Evolutionary conservation across 2,329 filamentous ascomycete species (phyloP), one percentile per base, ranked within the genome.

Genomic region (Lecanicillium sp.): DNA sequence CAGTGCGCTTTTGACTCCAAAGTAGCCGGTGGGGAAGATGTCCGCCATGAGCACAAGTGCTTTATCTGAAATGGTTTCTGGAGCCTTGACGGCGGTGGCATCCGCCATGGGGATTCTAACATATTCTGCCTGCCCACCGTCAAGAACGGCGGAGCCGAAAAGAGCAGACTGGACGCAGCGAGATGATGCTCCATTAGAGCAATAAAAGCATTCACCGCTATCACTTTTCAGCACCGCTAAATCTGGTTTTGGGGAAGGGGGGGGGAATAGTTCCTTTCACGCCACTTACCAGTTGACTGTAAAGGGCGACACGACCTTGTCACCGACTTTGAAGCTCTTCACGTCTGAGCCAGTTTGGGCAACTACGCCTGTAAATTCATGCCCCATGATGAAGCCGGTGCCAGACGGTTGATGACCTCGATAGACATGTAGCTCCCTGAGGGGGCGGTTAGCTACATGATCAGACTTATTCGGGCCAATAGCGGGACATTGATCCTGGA

Each of bases 1-100:
- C 58, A 94, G 82, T 6, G 80, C 89, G 52, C 87, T 92, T 41
- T 73, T 71, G 4, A 85, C 85, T 6, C 85, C 88, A 50, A 89
- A 94, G 63, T 78, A 94, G 7, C 89, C 85, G 0, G 81, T 86
- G 2, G 88, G 88, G 60, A 92, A 94, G 51, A 95, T 94, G 55
- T 95, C 88, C 13, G 85, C 87, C 88, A 95, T 94, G 18, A 95
- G 71, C 6, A 94, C 78, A 35, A 94, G 69, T 27, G 78, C 78
- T 46, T 83, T 74, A 48, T 90, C 81, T 15, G 81, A 75, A 42
- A 94, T 82, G n/a, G 48, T 51, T 8, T 72, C 75, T 2, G 75
- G 60, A 0, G 86, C 81, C 51, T 80, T 82, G 53, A 88, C 73
- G n/a, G 82, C 75, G 1, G 86, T 94, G 27, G 78, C 78, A 52